A percentile compares a stretch with the other conserved stretches of the same genome.
phyloP scores from a whole-genome alignment of 2,329 filamentous ascomycete genomes.

The Ophiostoma triangulosporum region DNA sequence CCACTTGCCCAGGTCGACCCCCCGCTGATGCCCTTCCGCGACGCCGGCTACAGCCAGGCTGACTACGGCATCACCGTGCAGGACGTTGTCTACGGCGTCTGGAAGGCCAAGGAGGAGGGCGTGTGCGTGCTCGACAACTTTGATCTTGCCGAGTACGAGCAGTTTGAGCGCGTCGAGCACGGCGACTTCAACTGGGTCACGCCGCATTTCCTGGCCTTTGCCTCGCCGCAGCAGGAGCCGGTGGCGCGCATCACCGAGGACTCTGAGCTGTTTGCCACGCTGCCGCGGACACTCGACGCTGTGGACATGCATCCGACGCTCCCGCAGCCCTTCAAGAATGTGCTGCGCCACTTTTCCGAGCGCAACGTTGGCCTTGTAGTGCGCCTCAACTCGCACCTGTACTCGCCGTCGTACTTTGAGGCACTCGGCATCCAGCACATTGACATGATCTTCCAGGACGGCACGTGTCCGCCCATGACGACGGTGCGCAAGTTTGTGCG shows the following conservation, averaged over 20 bases:
- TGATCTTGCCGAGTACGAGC: slow-evolving; percentile 93
- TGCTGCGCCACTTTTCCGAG: slow-evolving; percentile 76
- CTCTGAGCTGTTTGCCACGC: slow-evolving; percentile 57
- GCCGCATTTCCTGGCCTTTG: slow-evolving; percentile 88
- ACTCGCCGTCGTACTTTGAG: slow-evolving; percentile 95
- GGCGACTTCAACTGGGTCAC: slow-evolving; percentile 99
- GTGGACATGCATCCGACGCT: slow-evolving; percentile 58
- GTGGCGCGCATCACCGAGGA: slow-evolving; percentile 57
- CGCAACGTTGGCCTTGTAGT: slow-evolving; percentile 88
- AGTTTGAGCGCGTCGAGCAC: slow-evolving; percentile 89
- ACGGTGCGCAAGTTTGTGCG: slow-evolving; percentile 94
- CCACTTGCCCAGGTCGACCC: slow-evolving; percentile 95
- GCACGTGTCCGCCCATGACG: slow-evolving; percentile 78
- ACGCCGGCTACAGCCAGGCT: slow-evolving; percentile 95
- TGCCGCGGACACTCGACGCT: slow-evolving; percentile 65
- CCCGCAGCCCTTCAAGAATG: slow-evolving; percentile 87
- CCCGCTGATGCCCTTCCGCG: slow-evolving; percentile 95
- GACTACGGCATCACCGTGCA: slow-evolving; percentile 94
- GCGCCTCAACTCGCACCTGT: slow-evolving; percentile 86
- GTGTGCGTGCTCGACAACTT: slow-evolving; percentile 88
- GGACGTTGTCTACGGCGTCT: slow-evolving; percentile 95
- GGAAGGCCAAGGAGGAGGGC: slow-evolving; percentile 95
- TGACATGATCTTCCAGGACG: slow-evolving; percentile 99
- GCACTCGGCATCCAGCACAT: slow-evolving; percentile 88
- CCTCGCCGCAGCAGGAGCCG: slow-evolving; percentile 77